Base-by-base conservation (phyloP, 768 basidiomycete species). In the Trametes elegans region DNA sequence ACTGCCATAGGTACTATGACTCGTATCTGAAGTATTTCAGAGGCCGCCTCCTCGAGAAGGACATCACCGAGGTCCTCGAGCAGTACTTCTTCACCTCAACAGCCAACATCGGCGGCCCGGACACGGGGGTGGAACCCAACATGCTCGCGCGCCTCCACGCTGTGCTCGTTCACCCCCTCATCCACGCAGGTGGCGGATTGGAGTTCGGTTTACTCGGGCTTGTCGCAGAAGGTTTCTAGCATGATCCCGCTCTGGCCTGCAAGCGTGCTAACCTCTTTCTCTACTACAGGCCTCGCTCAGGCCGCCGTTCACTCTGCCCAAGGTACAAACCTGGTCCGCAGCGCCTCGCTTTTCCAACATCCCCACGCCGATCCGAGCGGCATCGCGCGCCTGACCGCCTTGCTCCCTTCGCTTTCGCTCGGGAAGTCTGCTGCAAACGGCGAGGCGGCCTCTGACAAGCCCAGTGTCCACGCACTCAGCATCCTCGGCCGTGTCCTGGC, bases 171-270 rank as follows among this genome's bases (percentile, higher is more conserved):
- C 87, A 90, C 61, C 82, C 87, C 0, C 51, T 87, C 34, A 87
- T 89, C 40, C 83, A 88, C 60, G 59, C 71, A 3, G 86, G 83
- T 13, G 80, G 81, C 66, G 86, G 85, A 3, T 66, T 77, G 3
- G 87, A 88, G 64, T 87, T 87, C 55, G 73, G 75, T 14, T 54
- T 84, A 19, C 76, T 79, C 7, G 87, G 85, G 0, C 66, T 86
- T 42, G 67, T 81, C 2, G 80, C 80, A 1, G 86, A 89, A 73
- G 87, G 87, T 85, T 48, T 2, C 55, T 27, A 3, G 5, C 24
- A 3, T 11, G 4, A 14, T 23, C 44, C 16, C 27, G 16, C 38
- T 3, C 24, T 7, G 18, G 26, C 21, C 21, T 40, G 13, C n/a
- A 29, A 18, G 35, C 26, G 48, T 29, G 41, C 7, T 1, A 1